Percentiles rank a stretch among this genome's conserved stretches.
phyloP scores from a whole-genome alignment of 163 green algal genomes.

The Smithsoniella earleae region DNA sequence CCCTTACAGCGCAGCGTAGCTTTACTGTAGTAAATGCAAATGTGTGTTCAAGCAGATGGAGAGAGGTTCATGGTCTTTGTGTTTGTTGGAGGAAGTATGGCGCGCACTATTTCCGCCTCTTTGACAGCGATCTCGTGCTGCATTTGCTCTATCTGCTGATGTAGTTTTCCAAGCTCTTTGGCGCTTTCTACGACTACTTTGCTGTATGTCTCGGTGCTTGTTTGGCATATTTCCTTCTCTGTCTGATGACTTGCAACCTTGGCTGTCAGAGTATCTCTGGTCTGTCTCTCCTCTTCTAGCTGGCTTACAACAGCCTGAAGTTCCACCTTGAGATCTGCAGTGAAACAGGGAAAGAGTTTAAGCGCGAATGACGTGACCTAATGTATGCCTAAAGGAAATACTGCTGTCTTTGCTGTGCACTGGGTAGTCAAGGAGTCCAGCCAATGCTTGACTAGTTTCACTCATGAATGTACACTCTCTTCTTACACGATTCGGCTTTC shows the following conservation, averaged over 20 bases:
- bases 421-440: no score
- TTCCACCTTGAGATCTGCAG: slow-evolving; percentile 22
- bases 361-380: no score
- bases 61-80: no score
- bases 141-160: slow-evolving; percentile 21
- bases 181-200: slow-evolving; percentile 24
- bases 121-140: neutral
- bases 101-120: neutral
- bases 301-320: neutral
- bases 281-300: neutral
- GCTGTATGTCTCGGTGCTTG: slow-evolving; percentile 29
- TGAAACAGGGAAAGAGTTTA: no score
- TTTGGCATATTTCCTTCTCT: slow-evolving; percentile 26
- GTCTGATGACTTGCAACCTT: neutral
- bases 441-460: no score
- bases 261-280: neutral
- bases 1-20: no score
- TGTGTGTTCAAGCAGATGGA: no score
- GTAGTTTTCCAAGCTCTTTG: slow-evolving; percentile 20
- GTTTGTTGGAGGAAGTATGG: no score
- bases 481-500: neutral
- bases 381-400: no score
- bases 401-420: no score
- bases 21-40: no score
- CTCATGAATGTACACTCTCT: neutral